A percentile compares a stretch with the other conserved stretches of the same genome.
These are phyloP conservation scores for Plasmodium inui DNA, from an alignment of 169 alveolate species.

Conservation along the genomic window DNA sequence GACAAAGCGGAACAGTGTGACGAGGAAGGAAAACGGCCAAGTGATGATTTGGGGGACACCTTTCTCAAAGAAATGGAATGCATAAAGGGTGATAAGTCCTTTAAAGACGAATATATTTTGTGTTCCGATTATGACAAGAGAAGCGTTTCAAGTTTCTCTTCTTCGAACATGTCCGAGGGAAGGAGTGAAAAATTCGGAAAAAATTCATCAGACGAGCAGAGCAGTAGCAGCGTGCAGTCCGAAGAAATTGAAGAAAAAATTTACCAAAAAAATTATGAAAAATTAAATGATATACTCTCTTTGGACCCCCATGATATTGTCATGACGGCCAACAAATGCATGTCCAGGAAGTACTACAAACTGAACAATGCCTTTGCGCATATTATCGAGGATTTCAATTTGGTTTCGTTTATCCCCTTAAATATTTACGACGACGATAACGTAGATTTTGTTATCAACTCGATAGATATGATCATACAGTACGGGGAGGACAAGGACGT, in stretches of 20 bases:
- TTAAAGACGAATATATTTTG: constrained; percentile 49
- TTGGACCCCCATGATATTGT: constrained; percentile 74
- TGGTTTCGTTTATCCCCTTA: constrained; percentile 84
- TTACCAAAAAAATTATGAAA: constrained; percentile 71
- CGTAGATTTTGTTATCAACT: constrained; percentile 81
- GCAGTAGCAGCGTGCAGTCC: constrained; percentile 12
- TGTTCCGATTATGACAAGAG: constrained; percentile 52
- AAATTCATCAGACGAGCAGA: background rate
- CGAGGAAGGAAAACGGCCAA: background rate
- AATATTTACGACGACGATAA: constrained; percentile 84
- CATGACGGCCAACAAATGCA: constrained; percentile 67
- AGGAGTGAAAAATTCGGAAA: background rate
- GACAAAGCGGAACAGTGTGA: background rate
- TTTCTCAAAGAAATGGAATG: constrained; percentile 48
- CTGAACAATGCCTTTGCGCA: constrained; percentile 85
- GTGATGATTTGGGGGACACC: background rate
- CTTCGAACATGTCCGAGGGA: background rate
- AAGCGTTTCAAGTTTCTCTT: constrained; percentile 59
- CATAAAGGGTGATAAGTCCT: constrained; percentile 13
- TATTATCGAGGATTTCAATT: constrained; percentile 83
- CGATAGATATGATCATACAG: constrained; percentile 83
- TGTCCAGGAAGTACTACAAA: constrained; percentile 81
- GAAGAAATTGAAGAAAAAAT: constrained; percentile 65
- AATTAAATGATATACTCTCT: constrained; percentile 71
- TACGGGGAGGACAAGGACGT: constrained; percentile 89